phyloP scores from a whole-genome alignment of 1,284 basidiomycete genomes.

The Boletus albobrunnescens region DNA sequence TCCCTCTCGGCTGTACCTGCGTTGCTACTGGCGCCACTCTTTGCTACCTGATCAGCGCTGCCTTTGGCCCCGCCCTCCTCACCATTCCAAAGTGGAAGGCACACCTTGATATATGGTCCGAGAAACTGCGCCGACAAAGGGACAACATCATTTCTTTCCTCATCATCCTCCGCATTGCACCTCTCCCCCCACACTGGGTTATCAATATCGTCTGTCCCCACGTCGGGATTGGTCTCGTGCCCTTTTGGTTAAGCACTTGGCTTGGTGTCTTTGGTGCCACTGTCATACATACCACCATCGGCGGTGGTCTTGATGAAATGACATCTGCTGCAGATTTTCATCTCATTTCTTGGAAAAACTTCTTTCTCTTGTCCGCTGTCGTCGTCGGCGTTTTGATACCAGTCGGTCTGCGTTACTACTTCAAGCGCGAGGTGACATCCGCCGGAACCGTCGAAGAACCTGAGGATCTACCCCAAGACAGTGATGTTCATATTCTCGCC shows the following conservation, averaged over 20 bases:
- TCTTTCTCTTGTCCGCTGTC: slow-evolving; percentile 77
- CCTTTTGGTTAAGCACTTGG: slow-evolving; percentile 91
- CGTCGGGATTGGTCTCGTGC: slow-evolving; percentile 78
- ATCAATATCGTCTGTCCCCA: slow-evolving; percentile 94
- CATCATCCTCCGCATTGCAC: slow-evolving; percentile 90
- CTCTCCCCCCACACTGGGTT: slow-evolving; percentile 95
- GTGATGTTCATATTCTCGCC: slow-evolving; percentile 48
- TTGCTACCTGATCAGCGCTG: slow-evolving; percentile 89
- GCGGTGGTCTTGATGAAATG: slow-evolving; percentile 92
- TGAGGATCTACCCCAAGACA: slow-evolving; percentile 33
- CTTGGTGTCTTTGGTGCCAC: slow-evolving; percentile 89
- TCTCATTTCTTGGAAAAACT: slow-evolving; percentile 85
- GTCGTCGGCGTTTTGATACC: slow-evolving; percentile 90
- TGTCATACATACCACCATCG: slow-evolving; percentile 95
- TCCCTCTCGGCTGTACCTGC: slow-evolving; percentile 89
- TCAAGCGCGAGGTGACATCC: slow-evolving; percentile 51
- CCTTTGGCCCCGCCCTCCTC: slow-evolving; percentile 86
- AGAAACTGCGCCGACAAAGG: slow-evolving; percentile 65
- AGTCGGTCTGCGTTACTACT: slow-evolving; percentile 79
- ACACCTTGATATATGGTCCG: slow-evolving; percentile 77
- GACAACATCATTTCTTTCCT: slow-evolving; percentile 86
- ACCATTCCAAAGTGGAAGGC: slow-evolving; percentile 81
- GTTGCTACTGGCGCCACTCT: slow-evolving; percentile 89
- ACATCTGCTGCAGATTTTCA: slow-evolving; percentile 90
- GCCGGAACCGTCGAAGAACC: slow-evolving; percentile 44